Conservation (phyloP, 768 basidiomycete genomes). For the Boletus sp. region DNA sequence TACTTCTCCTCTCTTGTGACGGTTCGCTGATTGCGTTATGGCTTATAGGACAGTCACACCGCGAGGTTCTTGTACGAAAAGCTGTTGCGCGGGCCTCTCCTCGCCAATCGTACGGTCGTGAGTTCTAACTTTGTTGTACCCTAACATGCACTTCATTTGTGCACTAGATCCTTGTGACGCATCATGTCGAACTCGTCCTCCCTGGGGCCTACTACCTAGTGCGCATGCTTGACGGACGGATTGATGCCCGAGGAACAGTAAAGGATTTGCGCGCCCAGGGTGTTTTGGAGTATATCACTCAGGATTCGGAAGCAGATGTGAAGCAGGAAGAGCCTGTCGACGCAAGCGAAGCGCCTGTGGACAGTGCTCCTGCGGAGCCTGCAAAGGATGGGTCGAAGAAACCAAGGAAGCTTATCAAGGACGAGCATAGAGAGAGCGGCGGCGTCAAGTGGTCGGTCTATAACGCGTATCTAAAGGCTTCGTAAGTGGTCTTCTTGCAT, state of each 20-base stretch:
- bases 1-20: neutral
- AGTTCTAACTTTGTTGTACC: conserved; percentile 10
- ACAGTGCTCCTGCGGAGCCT: neutral
- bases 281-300: conserved; percentile 58
- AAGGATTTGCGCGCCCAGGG: conserved; percentile 62
- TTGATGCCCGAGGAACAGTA: conserved; percentile 71
- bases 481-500: conserved; percentile 37
- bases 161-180: conserved; percentile 66
- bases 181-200: conserved; percentile 81
- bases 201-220: conserved; percentile 72
- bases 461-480: conserved; percentile 66
- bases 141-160: neutral
- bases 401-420: conserved; percentile 72
- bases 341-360: conserved; percentile 12
- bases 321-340: conserved; percentile 43
- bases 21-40: neutral
- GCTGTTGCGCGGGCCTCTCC: conserved; percentile 63
- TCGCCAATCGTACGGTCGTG: conserved; percentile 68
- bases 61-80: conserved; percentile 61
- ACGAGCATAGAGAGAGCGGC: conserved; percentile 78
- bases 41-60: conserved; percentile 62
- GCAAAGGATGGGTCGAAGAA: conserved; percentile 42
- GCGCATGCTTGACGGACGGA: conserved; percentile 78
- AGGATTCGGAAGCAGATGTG: conserved; percentile 48
- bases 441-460: conserved; percentile 79